A percentile compares a stretch with the other conserved stretches of the same genome.
Evolutionary conservation across 495 filamentous ascomycete species (phyloP).

Genomic region (Opeltia flavorubescens): DNA sequence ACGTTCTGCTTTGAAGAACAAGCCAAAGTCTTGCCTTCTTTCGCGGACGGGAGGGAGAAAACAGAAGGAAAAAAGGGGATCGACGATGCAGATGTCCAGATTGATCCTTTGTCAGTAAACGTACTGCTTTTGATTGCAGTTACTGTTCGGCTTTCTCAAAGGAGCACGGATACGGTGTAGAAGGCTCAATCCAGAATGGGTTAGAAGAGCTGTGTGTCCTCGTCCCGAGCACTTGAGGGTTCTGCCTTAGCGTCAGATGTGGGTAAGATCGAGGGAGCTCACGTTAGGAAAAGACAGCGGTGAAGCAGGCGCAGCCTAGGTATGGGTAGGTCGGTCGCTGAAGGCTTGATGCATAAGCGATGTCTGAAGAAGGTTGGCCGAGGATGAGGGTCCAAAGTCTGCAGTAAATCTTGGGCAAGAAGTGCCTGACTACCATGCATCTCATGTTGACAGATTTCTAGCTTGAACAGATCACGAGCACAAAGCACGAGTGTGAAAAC

Average conservation of each 20-base stretch:
- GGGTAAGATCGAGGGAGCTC: slow-evolving; percentile 4
- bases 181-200: neutral
- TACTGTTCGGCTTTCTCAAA: slow-evolving; percentile 4
- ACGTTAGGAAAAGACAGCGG: slow-evolving; percentile 9
- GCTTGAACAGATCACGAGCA: neutral
- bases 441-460: no score
- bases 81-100: neutral
- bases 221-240: neutral
- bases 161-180: slow-evolving; percentile 6
- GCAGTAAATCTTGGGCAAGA: neutral
- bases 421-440: neutral
- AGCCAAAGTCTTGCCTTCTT: neutral
- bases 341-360: neutral
- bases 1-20: neutral
- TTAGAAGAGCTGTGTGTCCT: slow-evolving; percentile 4
- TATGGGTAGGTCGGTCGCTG: neutral
- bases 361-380: neutral
- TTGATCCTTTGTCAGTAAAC: neutral
- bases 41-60: neutral
- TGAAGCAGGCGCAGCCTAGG: slow-evolving; percentile 3
- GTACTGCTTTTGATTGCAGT: slow-evolving; percentile 4
- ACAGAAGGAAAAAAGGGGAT: neutral
- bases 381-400: neutral
- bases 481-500: slow-evolving; percentile 3
- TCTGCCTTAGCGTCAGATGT: slow-evolving; percentile 6